These are phyloP conservation scores for Kalmusia sp. DNA, from an alignment of 2,329 filamentous ascomycete genomes.

Conservation along the genomic window DNA sequence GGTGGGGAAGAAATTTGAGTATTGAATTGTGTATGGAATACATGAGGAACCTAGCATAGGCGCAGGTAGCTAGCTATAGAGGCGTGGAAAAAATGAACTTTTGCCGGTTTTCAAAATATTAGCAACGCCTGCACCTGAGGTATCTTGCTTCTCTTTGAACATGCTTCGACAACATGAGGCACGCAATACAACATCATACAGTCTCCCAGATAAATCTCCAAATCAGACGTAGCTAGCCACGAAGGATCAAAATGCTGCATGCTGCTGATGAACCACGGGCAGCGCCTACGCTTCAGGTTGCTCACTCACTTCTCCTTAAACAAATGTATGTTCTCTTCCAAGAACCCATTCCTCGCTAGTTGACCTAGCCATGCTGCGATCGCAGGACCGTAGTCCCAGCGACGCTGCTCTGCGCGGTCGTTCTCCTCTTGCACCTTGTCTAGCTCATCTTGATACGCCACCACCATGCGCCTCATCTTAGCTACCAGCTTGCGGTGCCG, in stretches of 20 bases:
- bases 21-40: too few relatives aligned
- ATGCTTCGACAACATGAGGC: too few relatives aligned
- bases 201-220: too few relatives aligned
- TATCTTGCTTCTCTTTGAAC: too few relatives aligned
- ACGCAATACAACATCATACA: too few relatives aligned
- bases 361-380: slow-evolving; percentile 73
- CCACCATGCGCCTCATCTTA: slow-evolving; percentile 38
- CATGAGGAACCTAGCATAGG: too few relatives aligned
- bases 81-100: too few relatives aligned
- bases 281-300: not conserved
- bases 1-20: slow-evolving; percentile 35
- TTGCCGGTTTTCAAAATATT: too few relatives aligned
- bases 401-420: slow-evolving; percentile 61
- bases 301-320: not conserved
- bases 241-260: not conserved
- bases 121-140: too few relatives aligned
- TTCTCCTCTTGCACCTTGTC: slow-evolving; percentile 57
- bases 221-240: not conserved
- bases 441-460: slow-evolving; percentile 57
- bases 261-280: not conserved
- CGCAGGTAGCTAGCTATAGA: too few relatives aligned
- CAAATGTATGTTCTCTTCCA: slow-evolving; percentile 49
- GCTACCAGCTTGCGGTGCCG: slow-evolving; percentile 21
- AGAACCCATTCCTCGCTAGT: slow-evolving; percentile 70
- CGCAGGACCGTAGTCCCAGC: slow-evolving; percentile 73